A percentile compares a stretch with the other conserved stretches of the same genome.
These are phyloP conservation scores for Penicillium olsonii DNA, from an alignment of 2,329 filamentous ascomycete species.

Conservation along the genomic window DNA sequence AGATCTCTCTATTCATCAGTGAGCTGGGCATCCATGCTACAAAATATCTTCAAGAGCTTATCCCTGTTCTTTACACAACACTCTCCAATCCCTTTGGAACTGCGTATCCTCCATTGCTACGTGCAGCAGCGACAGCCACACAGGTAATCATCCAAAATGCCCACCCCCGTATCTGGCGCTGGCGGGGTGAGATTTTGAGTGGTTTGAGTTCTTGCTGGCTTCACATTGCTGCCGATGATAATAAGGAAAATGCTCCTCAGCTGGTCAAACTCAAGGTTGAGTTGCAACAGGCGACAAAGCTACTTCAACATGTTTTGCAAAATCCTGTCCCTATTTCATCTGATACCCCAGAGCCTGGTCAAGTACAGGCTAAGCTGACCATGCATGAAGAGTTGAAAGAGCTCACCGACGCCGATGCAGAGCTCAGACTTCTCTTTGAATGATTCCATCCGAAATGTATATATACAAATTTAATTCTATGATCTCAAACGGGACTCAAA, in stretches of 20 bases:
- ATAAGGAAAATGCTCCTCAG: slow-evolving; percentile 1
- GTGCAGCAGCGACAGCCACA: slow-evolving; percentile 56
- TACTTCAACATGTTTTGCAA: slow-evolving; percentile 34
- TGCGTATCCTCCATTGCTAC: slow-evolving; percentile 55
- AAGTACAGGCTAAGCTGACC: slow-evolving; percentile 26
- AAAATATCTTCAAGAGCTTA: slow-evolving; percentile 57
- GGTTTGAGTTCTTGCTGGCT: slow-evolving; percentile 66
- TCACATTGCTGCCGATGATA: slow-evolving; percentile 47
- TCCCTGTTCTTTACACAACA: slow-evolving; percentile 66
- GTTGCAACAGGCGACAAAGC: slow-evolving; percentile 29
- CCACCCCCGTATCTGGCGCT: slow-evolving; percentile 68
- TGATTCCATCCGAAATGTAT: slow-evolving; percentile 8
- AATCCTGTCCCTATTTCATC: slow-evolving; percentile 23
- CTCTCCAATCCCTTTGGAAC: slow-evolving; percentile 70
- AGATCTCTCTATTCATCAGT: slow-evolving; percentile 28
- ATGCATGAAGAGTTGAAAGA: slow-evolving; percentile 37
- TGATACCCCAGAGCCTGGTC: slow-evolving; percentile 19
- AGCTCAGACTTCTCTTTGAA: slow-evolving; percentile 31
- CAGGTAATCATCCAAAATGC: slow-evolving; percentile 61
- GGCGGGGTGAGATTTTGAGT: slow-evolving; percentile 65
- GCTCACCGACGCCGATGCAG: slow-evolving; percentile 39
- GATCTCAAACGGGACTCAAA: too few species aligned
- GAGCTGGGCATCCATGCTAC: slow-evolving; percentile 41
- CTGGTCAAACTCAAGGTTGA: slow-evolving; percentile 28
- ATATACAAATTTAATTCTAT: too few species aligned